These are phyloP conservation scores for Jaltomata sinuosa DNA, from an alignment of 257 asterid species.

Conservation along the genomic window DNA sequence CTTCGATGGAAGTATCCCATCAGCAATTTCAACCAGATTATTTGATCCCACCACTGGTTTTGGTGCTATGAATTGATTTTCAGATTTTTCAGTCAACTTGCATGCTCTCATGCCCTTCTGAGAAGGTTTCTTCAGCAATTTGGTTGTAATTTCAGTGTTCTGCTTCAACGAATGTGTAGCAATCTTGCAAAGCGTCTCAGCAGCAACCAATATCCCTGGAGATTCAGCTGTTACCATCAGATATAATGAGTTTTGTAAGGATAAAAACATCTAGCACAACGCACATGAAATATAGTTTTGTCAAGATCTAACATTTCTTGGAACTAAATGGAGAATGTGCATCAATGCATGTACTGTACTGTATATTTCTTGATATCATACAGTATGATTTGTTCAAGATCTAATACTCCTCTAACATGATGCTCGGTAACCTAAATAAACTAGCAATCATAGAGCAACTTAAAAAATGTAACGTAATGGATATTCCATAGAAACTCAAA, in stretches of 20 bases:
- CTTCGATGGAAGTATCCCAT: slow-evolving; percentile 45
- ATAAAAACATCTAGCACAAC: background rate
- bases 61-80: slow-evolving; percentile 21
- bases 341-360: background rate
- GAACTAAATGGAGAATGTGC: background rate
- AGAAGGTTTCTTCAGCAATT: slow-evolving; percentile 35
- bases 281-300: background rate
- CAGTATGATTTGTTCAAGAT: background rate
- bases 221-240: slow-evolving; percentile 35
- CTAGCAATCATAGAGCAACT: background rate
- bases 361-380: background rate
- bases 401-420: background rate
- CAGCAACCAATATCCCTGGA: slow-evolving; percentile 46
- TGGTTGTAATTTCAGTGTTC: slow-evolving; percentile 18
- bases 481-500: background rate
- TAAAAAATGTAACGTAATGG: background rate
- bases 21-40: slow-evolving; percentile 21
- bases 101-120: slow-evolving; percentile 35
- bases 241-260: background rate
- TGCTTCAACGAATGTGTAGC: slow-evolving; percentile 28
- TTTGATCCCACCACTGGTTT: slow-evolving; percentile 25
- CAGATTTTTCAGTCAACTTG: slow-evolving; percentile 41
- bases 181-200: slow-evolving; percentile 64
- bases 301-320: background rate
- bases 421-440: background rate